A percentile compares a stretch with the other conserved stretches of the same genome.
Evolutionary conservation across 108 stramenopile genomes (phyloP).

Genomic region (Conticribra weissflogii): DNA sequence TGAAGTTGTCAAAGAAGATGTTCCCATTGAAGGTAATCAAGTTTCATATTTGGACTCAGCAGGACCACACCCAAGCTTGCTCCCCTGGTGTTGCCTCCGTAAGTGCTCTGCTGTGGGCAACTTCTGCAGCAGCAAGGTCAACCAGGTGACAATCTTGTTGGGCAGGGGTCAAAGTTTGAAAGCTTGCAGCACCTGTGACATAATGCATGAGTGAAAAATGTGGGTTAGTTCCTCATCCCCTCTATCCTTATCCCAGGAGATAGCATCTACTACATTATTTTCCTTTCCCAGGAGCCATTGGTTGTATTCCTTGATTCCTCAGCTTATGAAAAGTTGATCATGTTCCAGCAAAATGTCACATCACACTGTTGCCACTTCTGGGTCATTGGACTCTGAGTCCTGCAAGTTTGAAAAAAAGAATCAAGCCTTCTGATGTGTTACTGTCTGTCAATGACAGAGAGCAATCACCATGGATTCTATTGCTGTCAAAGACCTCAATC

Average conservation of each 20-base stretch:
- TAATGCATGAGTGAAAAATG: slow-evolving; percentile 10
- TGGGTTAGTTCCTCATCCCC: slow-evolving; percentile 16
- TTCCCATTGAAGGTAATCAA: too few species aligned
- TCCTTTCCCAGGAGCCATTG: slow-evolving; percentile 22
- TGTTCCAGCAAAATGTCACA: too few species aligned
- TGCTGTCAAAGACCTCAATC: slow-evolving; percentile 15
- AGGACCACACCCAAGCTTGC: slow-evolving; percentile 29
- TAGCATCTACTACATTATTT: slow-evolving; percentile 18
- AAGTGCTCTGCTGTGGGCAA: slow-evolving; percentile 18
- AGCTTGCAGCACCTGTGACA: slow-evolving; percentile 13
- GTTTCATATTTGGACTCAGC: too few species aligned
- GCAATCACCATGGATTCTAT: slow-evolving; percentile 4
- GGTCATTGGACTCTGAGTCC: neutral
- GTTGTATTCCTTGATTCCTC: neutral
- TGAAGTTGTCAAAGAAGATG: too few species aligned
- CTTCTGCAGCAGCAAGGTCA: slow-evolving; percentile 34
- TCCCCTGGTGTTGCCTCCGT: slow-evolving; percentile 12
- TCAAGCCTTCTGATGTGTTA: slow-evolving; percentile 4
- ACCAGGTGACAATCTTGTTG: slow-evolving; percentile 29
- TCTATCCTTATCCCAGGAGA: slow-evolving; percentile 17
- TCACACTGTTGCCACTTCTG: neutral
- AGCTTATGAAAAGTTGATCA: slow-evolving; percentile 2
- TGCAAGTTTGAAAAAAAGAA: neutral
- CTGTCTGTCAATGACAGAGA: slow-evolving; percentile 6
- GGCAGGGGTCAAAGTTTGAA: slow-evolving; percentile 32